phyloP scores from a whole-genome alignment of 1,139 yeast genomes.

The Magnusiomyces tetraspermus region DNA sequence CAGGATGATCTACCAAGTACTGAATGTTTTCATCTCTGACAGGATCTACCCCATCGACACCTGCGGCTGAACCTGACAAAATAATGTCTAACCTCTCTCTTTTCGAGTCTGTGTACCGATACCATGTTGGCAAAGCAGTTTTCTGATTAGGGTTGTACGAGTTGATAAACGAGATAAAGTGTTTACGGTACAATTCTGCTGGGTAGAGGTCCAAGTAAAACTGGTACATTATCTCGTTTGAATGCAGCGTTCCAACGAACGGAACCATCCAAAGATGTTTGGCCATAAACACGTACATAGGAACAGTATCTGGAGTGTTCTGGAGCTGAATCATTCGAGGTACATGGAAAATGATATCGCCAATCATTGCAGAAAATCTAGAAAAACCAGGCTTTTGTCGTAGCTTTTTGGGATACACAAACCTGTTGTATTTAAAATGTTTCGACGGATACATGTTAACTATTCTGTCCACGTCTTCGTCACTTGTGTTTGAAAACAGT shows the following conservation, averaged over 20 bases:
- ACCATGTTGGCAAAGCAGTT: constrained; percentile 11
- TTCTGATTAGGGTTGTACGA: constrained; percentile 16
- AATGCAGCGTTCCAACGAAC: constrained; percentile 18
- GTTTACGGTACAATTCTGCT: constrained; percentile 14
- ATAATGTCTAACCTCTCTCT: not conserved
- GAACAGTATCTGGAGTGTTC: constrained; percentile 3
- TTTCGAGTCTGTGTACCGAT: constrained; percentile 23
- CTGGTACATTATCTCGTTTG: constrained; percentile 13
- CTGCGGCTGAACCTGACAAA: not conserved
- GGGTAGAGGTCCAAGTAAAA: constrained; percentile 10
- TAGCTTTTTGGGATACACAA: constrained; percentile 13
- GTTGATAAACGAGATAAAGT: constrained; percentile 19
- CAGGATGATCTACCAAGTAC: not conserved
- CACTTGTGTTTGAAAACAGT: constrained; percentile 11
- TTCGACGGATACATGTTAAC: constrained; percentile 9
- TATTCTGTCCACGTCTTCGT: constrained; percentile 5
- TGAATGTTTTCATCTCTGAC: not conserved
- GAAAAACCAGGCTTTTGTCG: constrained; percentile 13
- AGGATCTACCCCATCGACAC: not conserved
- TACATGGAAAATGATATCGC: constrained; percentile 19
- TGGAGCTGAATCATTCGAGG: constrained; percentile 17
- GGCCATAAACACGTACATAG: constrained; percentile 13
- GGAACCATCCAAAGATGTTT: constrained; percentile 13
- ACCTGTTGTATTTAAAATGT: not conserved
- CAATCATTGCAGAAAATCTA: constrained; percentile 17